Evolutionary conservation across 495 filamentous ascomycete species (phyloP).

Genomic region (Xylaria intraflava): DNA sequence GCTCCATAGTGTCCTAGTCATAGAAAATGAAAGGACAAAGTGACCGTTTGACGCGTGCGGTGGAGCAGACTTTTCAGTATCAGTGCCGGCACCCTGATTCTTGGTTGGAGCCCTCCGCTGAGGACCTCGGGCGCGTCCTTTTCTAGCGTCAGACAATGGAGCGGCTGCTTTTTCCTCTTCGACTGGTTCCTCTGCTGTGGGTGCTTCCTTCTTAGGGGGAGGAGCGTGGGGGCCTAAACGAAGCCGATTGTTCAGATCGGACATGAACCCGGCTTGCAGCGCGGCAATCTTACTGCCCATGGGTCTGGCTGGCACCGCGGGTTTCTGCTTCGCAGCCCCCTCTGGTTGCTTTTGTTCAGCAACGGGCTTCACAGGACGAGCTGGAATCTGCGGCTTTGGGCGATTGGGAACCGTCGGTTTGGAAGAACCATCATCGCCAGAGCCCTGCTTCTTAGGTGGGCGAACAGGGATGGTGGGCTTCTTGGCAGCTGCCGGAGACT

Average conservation of each 20-base stretch:
- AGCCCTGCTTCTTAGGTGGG: slow-evolving; percentile 36
- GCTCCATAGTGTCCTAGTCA: slow-evolving; percentile 39
- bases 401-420: slow-evolving; percentile 47
- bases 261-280: slow-evolving; percentile 82
- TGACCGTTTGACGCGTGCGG: slow-evolving; percentile 20
- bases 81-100: slow-evolving; percentile 29
- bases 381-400: slow-evolving; percentile 75
- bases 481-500: slow-evolving; percentile 32
- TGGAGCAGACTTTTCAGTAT: slow-evolving; percentile 14
- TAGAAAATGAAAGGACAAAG: slow-evolving; percentile 29
- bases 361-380: slow-evolving; percentile 55
- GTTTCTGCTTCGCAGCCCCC: slow-evolving; percentile 56
- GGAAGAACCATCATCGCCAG: slow-evolving; percentile 34
- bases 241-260: slow-evolving; percentile 78
- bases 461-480: slow-evolving; percentile 41
- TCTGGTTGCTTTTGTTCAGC: slow-evolving; percentile 37
- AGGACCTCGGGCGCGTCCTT: slow-evolving; percentile 83
- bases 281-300: slow-evolving; percentile 82
- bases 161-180: slow-evolving; percentile 67
- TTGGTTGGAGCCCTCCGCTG: slow-evolving; percentile 62
- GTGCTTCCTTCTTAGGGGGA: slow-evolving; percentile 66
- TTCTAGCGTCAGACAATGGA: slow-evolving; percentile 77
- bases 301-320: slow-evolving; percentile 73
- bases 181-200: slow-evolving; percentile 46
- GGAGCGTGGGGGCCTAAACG: slow-evolving; percentile 70